These are phyloP conservation scores for Pleodorina starrii DNA, from an alignment of 139 green algal genomes.

Conservation along the genomic window DNA sequence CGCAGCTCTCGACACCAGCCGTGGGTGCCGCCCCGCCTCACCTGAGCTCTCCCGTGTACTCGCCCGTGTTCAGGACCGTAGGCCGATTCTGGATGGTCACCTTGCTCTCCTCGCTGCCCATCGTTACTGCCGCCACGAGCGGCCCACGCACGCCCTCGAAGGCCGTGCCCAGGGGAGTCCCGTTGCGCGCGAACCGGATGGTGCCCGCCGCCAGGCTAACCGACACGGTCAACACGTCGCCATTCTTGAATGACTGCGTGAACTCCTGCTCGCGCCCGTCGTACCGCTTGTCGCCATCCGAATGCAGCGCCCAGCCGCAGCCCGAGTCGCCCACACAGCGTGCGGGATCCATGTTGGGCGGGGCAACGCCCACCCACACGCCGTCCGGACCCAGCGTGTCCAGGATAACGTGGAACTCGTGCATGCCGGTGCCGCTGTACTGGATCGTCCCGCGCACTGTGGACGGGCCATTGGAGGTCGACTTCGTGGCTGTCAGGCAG, in stretches of 20 bases:
- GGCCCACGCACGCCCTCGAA: slow-evolving; percentile 68
- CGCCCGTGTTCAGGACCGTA: slow-evolving; percentile 76
- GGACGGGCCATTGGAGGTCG: slow-evolving; percentile 56
- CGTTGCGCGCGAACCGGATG: slow-evolving; percentile 70
- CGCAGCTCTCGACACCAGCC: too few species aligned
- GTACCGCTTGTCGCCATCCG: slow-evolving; percentile 72
- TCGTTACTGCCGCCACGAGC: slow-evolving; percentile 71
- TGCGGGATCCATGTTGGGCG: slow-evolving; percentile 59
- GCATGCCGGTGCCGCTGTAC: slow-evolving; percentile 62
- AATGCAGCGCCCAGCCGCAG: slow-evolving; percentile 74
- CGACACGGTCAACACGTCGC: slow-evolving; percentile 74
- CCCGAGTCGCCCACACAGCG: slow-evolving; percentile 65
- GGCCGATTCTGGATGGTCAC: slow-evolving; percentile 79
- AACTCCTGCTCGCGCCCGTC: slow-evolving; percentile 73
- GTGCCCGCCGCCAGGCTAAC: slow-evolving; percentile 62
- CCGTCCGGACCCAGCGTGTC: slow-evolving; percentile 73
- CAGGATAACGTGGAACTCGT: slow-evolving; percentile 80
- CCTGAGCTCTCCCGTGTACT: slow-evolving; percentile 75
- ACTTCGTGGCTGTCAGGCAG: slow-evolving; percentile 76
- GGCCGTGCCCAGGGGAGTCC: slow-evolving; percentile 64
- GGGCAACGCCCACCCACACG: slow-evolving; percentile 74
- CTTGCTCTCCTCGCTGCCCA: slow-evolving; percentile 75
- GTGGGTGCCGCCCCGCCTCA: neutral
- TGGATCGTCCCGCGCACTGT: slow-evolving; percentile 72
- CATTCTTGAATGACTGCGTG: slow-evolving; percentile 68